phyloP scores from a whole-genome alignment of 169 alveolate species.

The Plasmodium gaboni region DNA sequence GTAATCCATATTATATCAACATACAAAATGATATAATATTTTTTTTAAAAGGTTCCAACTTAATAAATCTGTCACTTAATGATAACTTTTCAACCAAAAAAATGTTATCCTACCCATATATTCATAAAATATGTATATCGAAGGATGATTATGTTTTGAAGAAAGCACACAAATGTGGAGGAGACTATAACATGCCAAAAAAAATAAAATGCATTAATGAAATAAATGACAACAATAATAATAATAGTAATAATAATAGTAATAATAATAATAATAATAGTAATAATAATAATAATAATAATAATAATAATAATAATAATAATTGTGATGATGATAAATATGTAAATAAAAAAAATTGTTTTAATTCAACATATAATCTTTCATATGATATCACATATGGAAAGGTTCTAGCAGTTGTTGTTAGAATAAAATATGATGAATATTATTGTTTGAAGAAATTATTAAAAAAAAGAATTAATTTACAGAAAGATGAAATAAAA shows the following conservation, averaged over 20 bases:
- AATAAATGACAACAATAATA: neutral
- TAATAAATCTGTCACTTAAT: slow-evolving; percentile 14
- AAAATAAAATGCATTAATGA: neutral
- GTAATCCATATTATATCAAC: neutral
- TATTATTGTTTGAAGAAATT: slow-evolving; percentile 45
- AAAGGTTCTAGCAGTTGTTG: slow-evolving; percentile 17
- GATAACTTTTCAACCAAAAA: slow-evolving; percentile 13
- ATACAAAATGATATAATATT: neutral
- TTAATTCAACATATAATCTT: no score
- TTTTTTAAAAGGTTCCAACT: neutral
- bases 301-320: neutral
- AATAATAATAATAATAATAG: neutral
- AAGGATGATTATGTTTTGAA: slow-evolving; percentile 29
- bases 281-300: neutral
- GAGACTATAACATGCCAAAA: neutral
- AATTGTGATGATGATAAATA: neutral
- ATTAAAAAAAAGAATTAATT: slow-evolving; percentile 21
- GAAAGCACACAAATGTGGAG: neutral
- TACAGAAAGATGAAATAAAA: slow-evolving; percentile 44
- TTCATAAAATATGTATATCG: slow-evolving; percentile 24
- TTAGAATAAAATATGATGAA: slow-evolving; percentile 55
- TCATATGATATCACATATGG: neutral
- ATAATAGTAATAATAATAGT: no score
- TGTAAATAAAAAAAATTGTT: neutral
- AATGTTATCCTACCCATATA: slow-evolving; percentile 23